These are phyloP conservation scores for Diaporthe caulivora DNA, from an alignment of 2,329 filamentous ascomycete species.

Conservation along the genomic window DNA sequence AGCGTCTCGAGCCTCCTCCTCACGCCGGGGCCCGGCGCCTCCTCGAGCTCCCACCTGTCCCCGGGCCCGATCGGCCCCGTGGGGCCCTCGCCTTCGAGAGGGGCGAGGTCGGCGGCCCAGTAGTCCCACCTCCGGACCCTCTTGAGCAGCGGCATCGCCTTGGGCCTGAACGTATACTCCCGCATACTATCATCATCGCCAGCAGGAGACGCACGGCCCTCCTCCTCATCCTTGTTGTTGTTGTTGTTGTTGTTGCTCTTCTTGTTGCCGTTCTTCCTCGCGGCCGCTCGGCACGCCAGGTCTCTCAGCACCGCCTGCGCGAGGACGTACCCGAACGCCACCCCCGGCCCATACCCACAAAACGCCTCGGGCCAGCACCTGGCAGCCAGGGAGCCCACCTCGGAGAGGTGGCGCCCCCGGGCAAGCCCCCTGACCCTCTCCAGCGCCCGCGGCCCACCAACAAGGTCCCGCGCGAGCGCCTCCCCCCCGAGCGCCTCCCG, in stretches of 20 bases:
- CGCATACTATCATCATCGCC: no score
- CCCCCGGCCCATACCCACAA: conserved; percentile 2
- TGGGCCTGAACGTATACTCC: background rate
- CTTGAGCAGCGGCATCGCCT: conserved; percentile 3
- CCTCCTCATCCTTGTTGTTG: no score
- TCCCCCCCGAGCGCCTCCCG: conserved; percentile 31
- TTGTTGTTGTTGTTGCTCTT: no score
- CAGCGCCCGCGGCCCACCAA: conserved; percentile 28
- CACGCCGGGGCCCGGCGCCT: background rate
- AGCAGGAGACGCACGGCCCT: no score
- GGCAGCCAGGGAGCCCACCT: conserved; percentile 22
- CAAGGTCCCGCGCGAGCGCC: conserved; percentile 34
- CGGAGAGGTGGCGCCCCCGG: background rate
- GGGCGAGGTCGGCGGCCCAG: conserved; percentile 13
- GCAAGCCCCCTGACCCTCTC: conserved; percentile 3
- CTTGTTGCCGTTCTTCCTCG: background rate
- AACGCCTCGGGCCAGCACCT: conserved; percentile 32
- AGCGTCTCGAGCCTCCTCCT: background rate
- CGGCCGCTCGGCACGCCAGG: background rate
- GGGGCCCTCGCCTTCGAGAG: background rate
- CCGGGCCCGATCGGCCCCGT: background rate
- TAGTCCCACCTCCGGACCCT: background rate
- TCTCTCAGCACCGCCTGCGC: conserved; percentile 27
- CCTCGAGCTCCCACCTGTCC: conserved; percentile 27
- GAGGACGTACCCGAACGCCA: conserved; percentile 22